Percentiles rank a stretch among this genome's conserved stretches.
These are phyloP conservation scores for Metschnikowia hibisci DNA, from an alignment of 805 yeast genomes.

Conservation along the genomic window DNA sequence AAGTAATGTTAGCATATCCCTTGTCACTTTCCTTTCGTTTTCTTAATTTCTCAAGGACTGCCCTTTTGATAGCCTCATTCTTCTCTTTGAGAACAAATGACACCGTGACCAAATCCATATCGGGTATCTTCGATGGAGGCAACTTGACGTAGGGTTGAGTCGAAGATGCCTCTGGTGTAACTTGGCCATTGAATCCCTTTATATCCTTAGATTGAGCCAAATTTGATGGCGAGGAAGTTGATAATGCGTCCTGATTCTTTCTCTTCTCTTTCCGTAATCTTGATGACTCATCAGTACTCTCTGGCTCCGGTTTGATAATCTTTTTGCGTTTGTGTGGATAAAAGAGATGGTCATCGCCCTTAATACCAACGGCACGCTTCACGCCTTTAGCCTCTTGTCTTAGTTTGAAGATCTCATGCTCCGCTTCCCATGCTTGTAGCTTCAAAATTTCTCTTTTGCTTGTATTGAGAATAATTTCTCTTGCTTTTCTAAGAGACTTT, in stretches of 20 bases:
- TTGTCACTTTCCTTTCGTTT: slow-evolving; percentile 66
- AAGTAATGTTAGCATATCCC: slow-evolving; percentile 81
- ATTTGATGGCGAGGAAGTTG: slow-evolving; percentile 8
- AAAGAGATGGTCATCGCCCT: slow-evolving; percentile 81
- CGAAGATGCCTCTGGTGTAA: slow-evolving; percentile 24
- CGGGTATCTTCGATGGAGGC: slow-evolving; percentile 91
- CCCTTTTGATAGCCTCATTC: slow-evolving; percentile 71
- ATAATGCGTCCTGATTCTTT: slow-evolving; percentile 11
- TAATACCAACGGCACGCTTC: slow-evolving; percentile 71
- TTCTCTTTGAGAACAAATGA: slow-evolving; percentile 70
- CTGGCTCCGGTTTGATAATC: slow-evolving; percentile 32
- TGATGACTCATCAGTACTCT: slow-evolving; percentile 25
- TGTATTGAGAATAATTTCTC: slow-evolving; percentile 61
- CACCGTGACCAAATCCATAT: slow-evolving; percentile 81
- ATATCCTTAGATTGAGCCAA: slow-evolving; percentile 15
- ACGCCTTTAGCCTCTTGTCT: slow-evolving; percentile 68
- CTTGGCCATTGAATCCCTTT: slow-evolving; percentile 11
- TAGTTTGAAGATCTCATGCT: slow-evolving; percentile 63
- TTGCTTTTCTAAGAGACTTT: slow-evolving; percentile 72
- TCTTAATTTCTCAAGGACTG: slow-evolving; percentile 79
- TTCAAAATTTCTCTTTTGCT: slow-evolving; percentile 71
- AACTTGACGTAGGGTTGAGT: slow-evolving; percentile 79
- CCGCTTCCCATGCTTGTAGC: slow-evolving; percentile 57
- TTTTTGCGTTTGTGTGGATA: slow-evolving; percentile 73
- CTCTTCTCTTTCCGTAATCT: slow-evolving; percentile 16